These are phyloP conservation scores for Thymus mandschuricus DNA, from an alignment of 257 asterid genomes.

Conservation along the genomic window DNA sequence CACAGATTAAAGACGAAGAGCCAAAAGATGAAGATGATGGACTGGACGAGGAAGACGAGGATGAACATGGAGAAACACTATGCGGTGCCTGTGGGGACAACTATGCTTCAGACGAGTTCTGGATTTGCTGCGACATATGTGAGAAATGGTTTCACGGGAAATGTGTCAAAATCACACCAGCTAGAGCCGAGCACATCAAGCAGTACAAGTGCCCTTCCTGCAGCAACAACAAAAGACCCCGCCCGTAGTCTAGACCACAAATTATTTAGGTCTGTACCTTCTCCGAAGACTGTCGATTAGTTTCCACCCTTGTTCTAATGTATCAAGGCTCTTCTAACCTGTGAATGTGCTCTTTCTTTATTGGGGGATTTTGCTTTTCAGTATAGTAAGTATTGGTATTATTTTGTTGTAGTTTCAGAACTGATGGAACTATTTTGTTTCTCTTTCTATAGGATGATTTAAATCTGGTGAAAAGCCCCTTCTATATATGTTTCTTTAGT, in stretches of 20 bases:
- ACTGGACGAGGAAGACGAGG: conserved; percentile 49
- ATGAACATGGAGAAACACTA: conserved; percentile 66
- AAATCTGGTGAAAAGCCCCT: conserved; percentile 14
- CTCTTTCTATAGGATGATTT: conserved; percentile 7
- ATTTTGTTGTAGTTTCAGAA: conserved; percentile 25
- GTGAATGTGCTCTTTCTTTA: conserved; percentile 32
- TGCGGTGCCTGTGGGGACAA: conserved; percentile 83
- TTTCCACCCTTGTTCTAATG: conserved; percentile 22
- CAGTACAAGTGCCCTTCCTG: conserved; percentile 83
- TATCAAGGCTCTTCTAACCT: conserved; percentile 31
- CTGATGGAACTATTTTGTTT: conserved; percentile 24
- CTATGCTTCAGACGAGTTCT: conserved; percentile 66
- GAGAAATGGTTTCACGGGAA: conserved; percentile 88
- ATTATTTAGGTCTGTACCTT: conserved; percentile 10
- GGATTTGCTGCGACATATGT: conserved; percentile 84
- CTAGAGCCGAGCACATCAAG: conserved; percentile 83
- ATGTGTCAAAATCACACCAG: conserved; percentile 85
- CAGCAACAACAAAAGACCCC: conserved; percentile 71
- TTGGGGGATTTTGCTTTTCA: conserved; percentile 27
- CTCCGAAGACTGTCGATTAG: conserved; percentile 18
- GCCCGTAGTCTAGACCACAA: conserved; percentile 33
- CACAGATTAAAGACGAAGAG: conserved; percentile 48
- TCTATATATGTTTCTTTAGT: background rate
- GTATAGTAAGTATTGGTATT: conserved; percentile 27
- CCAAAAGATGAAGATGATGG: conserved; percentile 52